These are phyloP conservation scores for Neurospora terricola DNA, from an alignment of 495 filamentous ascomycete species.

Conservation along the genomic window DNA sequence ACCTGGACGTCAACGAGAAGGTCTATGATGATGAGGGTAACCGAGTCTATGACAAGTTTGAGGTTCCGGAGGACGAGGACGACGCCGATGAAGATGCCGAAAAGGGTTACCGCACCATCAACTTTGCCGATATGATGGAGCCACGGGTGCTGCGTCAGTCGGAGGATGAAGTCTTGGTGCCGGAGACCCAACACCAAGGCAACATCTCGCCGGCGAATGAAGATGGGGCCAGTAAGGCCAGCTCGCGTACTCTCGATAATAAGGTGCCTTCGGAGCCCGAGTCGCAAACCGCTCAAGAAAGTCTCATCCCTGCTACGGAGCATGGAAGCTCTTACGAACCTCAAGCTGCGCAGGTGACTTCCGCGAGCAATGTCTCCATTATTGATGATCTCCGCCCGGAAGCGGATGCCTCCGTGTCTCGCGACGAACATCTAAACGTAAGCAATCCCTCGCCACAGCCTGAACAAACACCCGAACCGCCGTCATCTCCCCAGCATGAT, in stretches of 20 bases:
- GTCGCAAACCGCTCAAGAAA: slow-evolving; percentile 6
- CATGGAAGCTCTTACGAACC: not conserved
- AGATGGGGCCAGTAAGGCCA: not conserved
- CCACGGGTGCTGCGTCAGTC: slow-evolving; percentile 30
- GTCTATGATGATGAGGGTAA: slow-evolving; percentile 33
- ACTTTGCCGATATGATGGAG: slow-evolving; percentile 33
- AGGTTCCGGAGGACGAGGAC: slow-evolving; percentile 31
- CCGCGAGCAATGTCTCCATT: slow-evolving; percentile 5
- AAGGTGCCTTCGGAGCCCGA: slow-evolving; percentile 2
- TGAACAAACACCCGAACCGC: slow-evolving; percentile 12
- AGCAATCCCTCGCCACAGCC: slow-evolving; percentile 23
- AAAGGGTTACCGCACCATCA: slow-evolving; percentile 26
- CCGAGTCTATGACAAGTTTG: slow-evolving; percentile 39
- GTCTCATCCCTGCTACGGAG: slow-evolving; percentile 9
- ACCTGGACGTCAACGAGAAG: slow-evolving; percentile 37
- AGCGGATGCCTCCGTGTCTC: slow-evolving; percentile 9
- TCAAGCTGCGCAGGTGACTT: not conserved
- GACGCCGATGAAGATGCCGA: slow-evolving; percentile 19
- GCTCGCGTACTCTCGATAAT: slow-evolving; percentile 7
- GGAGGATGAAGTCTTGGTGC: not conserved
- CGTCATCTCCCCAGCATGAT: not conserved
- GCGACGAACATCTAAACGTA: slow-evolving; percentile 3
- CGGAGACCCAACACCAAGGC: not conserved
- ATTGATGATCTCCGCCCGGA: slow-evolving; percentile 16
- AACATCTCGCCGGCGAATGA: not conserved